phyloP scores from a whole-genome alignment of 192 early-diverging fungal genomes.

The Allomyces javanicus region DNA sequence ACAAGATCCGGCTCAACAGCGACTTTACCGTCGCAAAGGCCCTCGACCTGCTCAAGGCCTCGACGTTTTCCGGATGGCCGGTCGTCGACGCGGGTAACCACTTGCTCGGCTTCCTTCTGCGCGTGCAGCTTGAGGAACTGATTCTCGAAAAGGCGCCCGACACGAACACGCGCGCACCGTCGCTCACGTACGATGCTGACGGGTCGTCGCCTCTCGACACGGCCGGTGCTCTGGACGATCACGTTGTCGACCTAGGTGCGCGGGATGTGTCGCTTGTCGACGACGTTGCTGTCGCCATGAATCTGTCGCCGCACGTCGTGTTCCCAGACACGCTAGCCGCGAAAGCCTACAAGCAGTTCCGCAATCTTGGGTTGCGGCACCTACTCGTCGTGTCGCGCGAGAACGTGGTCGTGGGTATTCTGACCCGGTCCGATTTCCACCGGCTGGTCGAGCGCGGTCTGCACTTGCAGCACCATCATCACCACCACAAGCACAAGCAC shows the following conservation, averaged over 20 bases:
- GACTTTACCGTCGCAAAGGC: neutral
- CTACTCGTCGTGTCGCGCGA: neutral
- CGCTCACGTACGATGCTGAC: neutral
- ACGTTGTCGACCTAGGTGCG: neutral
- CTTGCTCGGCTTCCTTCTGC: neutral
- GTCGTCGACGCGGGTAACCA: neutral
- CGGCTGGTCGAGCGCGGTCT: neutral
- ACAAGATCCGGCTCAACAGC: neutral
- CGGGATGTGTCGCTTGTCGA: neutral
- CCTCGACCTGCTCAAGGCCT: neutral
- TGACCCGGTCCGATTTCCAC: neutral
- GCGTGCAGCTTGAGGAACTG: neutral
- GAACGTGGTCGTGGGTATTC: neutral
- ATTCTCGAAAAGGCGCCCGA: neutral
- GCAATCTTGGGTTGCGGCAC: neutral
- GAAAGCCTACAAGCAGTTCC: neutral
- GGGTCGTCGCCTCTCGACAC: neutral
- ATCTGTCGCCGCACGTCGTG: neutral
- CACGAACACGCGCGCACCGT: neutral
- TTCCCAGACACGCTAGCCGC: neutral
- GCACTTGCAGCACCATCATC: constrained; percentile 2
- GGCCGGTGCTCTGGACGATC: neutral
- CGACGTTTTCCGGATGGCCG: neutral
- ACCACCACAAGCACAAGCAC: constrained; percentile 1
- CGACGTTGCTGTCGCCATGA: neutral